A percentile compares a stretch with the other conserved stretches of the same genome.
These are phyloP conservation scores for Saxophila tyrrhenica DNA, from an alignment of 495 filamentous ascomycete genomes.

Conservation along the genomic window DNA sequence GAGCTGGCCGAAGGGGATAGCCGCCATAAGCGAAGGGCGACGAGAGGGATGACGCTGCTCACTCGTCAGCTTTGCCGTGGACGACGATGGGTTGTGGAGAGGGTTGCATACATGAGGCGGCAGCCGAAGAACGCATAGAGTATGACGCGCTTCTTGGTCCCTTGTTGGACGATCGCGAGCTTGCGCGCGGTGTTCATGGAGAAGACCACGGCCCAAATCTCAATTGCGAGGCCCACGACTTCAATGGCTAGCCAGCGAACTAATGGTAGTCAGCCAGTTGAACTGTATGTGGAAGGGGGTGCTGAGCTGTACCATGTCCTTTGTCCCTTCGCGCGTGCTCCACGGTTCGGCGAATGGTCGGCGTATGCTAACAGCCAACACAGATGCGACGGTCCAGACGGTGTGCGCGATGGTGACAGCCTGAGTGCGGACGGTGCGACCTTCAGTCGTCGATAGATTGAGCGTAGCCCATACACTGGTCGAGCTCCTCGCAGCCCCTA, in stretches of 20 bases:
- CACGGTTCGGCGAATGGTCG: background rate
- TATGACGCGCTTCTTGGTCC: background rate
- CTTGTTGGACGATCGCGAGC: background rate
- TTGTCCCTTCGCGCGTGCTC: background rate
- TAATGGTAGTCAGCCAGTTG: background rate
- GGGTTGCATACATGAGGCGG: background rate
- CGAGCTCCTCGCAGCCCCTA: background rate
- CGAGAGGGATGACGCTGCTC: background rate
- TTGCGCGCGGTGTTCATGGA: background rate
- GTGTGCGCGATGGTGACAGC: background rate
- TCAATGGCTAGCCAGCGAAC: constrained; percentile 1
- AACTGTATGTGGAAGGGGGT: background rate
- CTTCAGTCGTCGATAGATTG: background rate
- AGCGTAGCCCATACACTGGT: background rate
- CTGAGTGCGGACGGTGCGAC: background rate
- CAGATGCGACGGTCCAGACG: background rate
- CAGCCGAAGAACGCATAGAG: background rate
- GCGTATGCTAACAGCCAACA: background rate
- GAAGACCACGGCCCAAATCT: background rate
- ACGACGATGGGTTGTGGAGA: background rate
- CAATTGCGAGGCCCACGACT: background rate
- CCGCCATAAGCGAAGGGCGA: background rate
- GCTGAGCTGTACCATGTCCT: background rate
- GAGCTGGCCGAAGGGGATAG: background rate
- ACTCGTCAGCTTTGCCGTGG: background rate